A percentile compares a stretch with the other conserved stretches of the same genome.
These are phyloP conservation scores for Rhododendron vialii DNA, from an alignment of 148 eudicot genomes.

Conservation along the genomic window DNA sequence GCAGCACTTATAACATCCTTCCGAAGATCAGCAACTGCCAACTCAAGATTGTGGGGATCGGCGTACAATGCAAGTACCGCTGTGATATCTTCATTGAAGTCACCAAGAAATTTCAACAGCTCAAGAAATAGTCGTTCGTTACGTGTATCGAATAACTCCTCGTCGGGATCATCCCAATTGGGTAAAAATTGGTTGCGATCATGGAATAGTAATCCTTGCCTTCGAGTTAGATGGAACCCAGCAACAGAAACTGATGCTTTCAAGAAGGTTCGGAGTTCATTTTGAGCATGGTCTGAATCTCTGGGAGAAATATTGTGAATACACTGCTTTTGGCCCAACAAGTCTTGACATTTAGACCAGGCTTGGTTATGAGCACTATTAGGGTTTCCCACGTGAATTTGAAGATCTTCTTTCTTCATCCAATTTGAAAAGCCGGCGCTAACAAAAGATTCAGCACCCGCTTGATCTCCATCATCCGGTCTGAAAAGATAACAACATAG, in stretches of 20 bases:
- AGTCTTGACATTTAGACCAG: neutral
- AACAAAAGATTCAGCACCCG: no score
- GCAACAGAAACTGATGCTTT: neutral
- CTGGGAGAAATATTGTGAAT: neutral
- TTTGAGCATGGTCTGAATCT: neutral
- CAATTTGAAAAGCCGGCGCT: no score
- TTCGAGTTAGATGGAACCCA: neutral
- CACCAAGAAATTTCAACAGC: slow-evolving; percentile 1
- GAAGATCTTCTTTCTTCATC: no score
- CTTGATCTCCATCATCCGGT: neutral
- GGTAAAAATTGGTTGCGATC: neutral
- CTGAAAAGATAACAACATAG: neutral
- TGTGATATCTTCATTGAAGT: neutral
- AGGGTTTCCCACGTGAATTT: no score
- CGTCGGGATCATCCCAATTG: neutral
- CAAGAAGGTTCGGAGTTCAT: neutral
- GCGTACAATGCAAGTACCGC: neutral
- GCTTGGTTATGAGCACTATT: neutral
- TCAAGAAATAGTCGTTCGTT: slow-evolving; percentile 11
- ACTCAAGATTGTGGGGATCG: neutral
- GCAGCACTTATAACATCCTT: neutral
- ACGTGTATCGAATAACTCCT: neutral
- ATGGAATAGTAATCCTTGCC: neutral
- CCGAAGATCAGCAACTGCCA: neutral
- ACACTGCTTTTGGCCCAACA: neutral